Percentiles rank a stretch among this genome's conserved stretches.
These are phyloP conservation scores for Alternaria triticina DNA, from an alignment of 2,329 filamentous ascomycete genomes.

Conservation along the genomic window DNA sequence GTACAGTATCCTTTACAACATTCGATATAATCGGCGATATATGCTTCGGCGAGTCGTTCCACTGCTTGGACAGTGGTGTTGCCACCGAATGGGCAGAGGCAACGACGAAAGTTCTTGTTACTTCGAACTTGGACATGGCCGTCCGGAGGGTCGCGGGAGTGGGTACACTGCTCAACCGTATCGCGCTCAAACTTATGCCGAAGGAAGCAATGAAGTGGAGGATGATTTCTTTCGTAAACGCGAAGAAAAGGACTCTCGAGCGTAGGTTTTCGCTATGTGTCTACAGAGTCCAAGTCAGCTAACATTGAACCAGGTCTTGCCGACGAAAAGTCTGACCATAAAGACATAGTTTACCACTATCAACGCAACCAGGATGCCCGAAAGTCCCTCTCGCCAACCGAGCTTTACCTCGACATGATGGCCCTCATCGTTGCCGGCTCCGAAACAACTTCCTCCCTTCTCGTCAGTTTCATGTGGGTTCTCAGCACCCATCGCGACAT, in stretches of 20 bases:
- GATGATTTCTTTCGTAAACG: background rate
- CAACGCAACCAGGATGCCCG: background rate
- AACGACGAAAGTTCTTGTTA: background rate
- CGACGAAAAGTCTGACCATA: background rate
- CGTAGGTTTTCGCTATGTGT: background rate
- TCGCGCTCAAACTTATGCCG: background rate
- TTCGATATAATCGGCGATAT: slow-evolving; percentile 1
- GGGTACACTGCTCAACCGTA: background rate
- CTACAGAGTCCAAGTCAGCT: background rate
- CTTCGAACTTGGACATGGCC: background rate
- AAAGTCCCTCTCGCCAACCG: background rate
- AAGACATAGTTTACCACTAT: background rate
- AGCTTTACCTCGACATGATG: background rate
- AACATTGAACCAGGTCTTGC: background rate
- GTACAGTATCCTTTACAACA: background rate
- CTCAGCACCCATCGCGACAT: background rate
- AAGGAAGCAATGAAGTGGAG: background rate
- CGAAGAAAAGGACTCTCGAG: background rate
- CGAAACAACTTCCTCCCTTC: background rate
- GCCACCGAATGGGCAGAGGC: background rate
- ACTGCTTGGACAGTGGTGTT: background rate
- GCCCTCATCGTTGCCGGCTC: background rate
- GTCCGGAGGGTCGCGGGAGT: background rate
- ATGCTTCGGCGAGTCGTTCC: background rate
- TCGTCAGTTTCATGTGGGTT: background rate